Evolutionary conservation across 495 filamentous ascomycete genomes (phyloP), one percentile per base, ranked within the genome.

Genomic region (Chaetomium fimeti): DNA sequence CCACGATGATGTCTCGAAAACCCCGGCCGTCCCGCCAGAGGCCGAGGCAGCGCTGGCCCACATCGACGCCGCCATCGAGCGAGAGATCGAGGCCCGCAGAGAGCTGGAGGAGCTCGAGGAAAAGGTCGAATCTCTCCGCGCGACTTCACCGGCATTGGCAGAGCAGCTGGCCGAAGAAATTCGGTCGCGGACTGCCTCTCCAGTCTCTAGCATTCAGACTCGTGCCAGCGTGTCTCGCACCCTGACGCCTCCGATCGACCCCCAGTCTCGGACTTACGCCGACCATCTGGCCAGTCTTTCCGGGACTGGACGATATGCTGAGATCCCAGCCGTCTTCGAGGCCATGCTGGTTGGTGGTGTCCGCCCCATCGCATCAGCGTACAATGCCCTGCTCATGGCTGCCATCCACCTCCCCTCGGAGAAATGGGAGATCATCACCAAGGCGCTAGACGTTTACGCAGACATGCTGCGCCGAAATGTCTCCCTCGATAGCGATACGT

Each of bases 401-500:
- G 92, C 91, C 25, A 86, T 95, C 63, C 79, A 89, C 64, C 81
- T 96, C 24, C 84, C 88, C 1, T 79, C 79, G 7, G 85, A 90
- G 69, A 87, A 87, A 71, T 85, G 88, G 56, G 90, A 92, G 76
- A 83, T 92, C 12, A 88, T 96, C 27, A 86, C 90, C 53, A 96
- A 96, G 77, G 92, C 91, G 7, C 84, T 98, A 55, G 92, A 93
- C 81, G 89, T 98, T 62, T 98, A 98, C 78, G 89, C 91, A 48
- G 91, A 97, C 74, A 96, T 98, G 93, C 88, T 96, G 67, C 84
- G 89, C 64, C 89, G 92, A 54, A 88, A 88, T 69, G 87, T 97
- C 48, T 76, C 82, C 28, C 93, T 93, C 18, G 88, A 95, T 71
- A 86, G 88, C 63, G 83, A 87, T 59, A 98, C 92, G 8, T 98